phyloP scores from a whole-genome alignment of 805 yeast species.

The Schizosaccharomyces octosporus region DNA sequence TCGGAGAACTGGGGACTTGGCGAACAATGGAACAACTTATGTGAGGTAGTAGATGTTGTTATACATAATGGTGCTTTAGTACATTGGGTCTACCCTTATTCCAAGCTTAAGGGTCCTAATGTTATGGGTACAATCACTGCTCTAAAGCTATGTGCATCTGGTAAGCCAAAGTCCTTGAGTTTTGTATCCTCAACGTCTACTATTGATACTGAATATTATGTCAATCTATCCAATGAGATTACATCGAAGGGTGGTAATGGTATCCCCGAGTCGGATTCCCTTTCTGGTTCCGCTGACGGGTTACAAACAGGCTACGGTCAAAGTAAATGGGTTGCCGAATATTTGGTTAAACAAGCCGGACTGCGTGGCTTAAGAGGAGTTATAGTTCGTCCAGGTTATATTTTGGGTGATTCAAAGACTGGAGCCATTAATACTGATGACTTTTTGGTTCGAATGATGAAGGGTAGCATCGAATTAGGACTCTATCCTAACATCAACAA shows the following conservation, averaged over 20 bases:
- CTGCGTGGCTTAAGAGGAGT: constrained; percentile 66
- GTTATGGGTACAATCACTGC: constrained; percentile 73
- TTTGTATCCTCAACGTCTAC: constrained; percentile 94
- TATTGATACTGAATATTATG: constrained; percentile 60
- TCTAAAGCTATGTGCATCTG: constrained; percentile 47
- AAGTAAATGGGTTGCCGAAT: constrained; percentile 92
- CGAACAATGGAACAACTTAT: constrained; percentile 31
- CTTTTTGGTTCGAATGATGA: constrained; percentile 76
- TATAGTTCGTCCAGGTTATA: constrained; percentile 86
- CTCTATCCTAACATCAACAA: constrained; percentile 64
- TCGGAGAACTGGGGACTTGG: constrained; percentile 46
- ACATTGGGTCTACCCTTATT: constrained; percentile 94
- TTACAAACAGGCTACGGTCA: constrained; percentile 90
- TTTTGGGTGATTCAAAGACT: constrained; percentile 58
- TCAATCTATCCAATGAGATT: constrained; percentile 48
- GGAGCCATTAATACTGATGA: constrained; percentile 94
- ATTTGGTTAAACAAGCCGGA: constrained; percentile 70
- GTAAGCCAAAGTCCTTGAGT: constrained; percentile 63
- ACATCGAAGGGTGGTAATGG: constrained; percentile 43
- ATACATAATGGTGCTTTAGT: constrained; percentile 95
- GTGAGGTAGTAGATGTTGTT: constrained; percentile 45
- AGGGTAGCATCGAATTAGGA: constrained; percentile 81
- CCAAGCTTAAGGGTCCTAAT: constrained; percentile 73
- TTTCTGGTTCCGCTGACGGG: constrained; percentile 59
- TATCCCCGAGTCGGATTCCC: constrained; percentile 57